Percentiles rank a stretch among this genome's conserved stretches.
phyloP scores from a whole-genome alignment of 768 basidiomycete species.

The Trametes villosa region DNA sequence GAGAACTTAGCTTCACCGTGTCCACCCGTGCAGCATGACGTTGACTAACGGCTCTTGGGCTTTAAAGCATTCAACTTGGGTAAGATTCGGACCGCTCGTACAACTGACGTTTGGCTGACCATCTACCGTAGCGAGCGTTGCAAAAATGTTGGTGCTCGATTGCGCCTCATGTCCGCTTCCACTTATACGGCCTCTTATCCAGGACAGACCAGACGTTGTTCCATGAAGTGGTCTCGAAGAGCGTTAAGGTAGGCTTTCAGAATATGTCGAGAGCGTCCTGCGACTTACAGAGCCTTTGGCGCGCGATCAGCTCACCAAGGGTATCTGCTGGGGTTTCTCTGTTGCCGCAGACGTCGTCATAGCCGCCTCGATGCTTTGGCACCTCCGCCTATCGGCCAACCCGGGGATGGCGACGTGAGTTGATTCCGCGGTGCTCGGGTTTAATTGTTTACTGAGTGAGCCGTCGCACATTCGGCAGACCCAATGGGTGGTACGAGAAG shows the following conservation, averaged over 20 bases:
- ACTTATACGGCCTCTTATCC: background rate
- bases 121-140: background rate
- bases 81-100: background rate
- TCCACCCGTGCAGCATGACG: background rate
- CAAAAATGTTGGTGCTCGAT: background rate
- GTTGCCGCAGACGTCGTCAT: conserved; percentile 23
- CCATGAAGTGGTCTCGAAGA: conserved; percentile 13
- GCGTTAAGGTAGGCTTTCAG: conserved; percentile 4
- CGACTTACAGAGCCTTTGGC: background rate
- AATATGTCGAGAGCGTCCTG: background rate
- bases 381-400: conserved; percentile 18
- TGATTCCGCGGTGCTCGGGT: too few relatives aligned
- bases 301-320: conserved; percentile 15
- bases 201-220: conserved; percentile 19
- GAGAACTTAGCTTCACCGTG: background rate
- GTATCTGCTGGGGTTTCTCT: conserved; percentile 20
- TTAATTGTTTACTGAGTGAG: too few relatives aligned
- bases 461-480: background rate
- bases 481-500: conserved; percentile 20
- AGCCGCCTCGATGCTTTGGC: conserved; percentile 19
- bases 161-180: too few relatives aligned
- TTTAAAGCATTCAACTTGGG: conserved; percentile 3
- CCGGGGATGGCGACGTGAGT: conserved; percentile 28
- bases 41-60: background rate
- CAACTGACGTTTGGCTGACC: background rate